Conservation (phyloP, 805 yeast species). For the Kodamaea sagamina region DNA sequence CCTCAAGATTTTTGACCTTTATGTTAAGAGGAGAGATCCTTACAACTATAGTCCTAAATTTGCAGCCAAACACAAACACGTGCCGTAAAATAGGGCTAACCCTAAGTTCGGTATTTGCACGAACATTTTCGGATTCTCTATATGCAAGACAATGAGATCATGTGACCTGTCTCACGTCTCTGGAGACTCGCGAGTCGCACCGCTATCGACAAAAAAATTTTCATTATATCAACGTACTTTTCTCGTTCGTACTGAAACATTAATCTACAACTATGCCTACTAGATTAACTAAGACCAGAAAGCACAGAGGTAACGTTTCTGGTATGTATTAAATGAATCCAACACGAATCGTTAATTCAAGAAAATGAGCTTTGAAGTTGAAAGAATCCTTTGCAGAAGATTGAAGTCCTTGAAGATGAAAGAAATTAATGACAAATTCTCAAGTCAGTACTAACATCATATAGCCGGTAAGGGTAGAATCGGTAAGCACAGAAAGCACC, state of each 20-base stretch:
- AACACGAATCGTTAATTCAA: background rate
- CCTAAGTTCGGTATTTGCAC: background rate
- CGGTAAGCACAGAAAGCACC: constrained; percentile 99
- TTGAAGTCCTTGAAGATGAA: background rate
- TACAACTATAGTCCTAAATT: too few species aligned
- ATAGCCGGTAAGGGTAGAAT: constrained; percentile 99
- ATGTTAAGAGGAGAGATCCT: too few species aligned
- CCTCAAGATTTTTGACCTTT: too few species aligned
- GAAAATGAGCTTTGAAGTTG: background rate
- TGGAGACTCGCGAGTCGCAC: constrained; percentile 1
- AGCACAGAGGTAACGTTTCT: constrained; percentile 99
- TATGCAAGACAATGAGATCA: background rate
- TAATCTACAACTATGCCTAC: constrained; percentile 76
- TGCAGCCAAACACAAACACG: background rate
- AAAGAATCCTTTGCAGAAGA: too few species aligned
- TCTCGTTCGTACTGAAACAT: constrained; percentile 10
- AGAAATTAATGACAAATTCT: too few species aligned
- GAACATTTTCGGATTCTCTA: background rate
- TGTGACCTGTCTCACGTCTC: background rate
- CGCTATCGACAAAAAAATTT: constrained; percentile 10
- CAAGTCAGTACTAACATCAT: constrained; percentile 37
- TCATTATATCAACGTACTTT: constrained; percentile 9
- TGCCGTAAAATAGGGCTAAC: background rate
- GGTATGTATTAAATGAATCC: constrained; percentile 58
- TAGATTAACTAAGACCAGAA: constrained; percentile 99